Conservation (phyloP, 371 early-diverging fungal genomes). For the Mortierella sp. region DNA sequence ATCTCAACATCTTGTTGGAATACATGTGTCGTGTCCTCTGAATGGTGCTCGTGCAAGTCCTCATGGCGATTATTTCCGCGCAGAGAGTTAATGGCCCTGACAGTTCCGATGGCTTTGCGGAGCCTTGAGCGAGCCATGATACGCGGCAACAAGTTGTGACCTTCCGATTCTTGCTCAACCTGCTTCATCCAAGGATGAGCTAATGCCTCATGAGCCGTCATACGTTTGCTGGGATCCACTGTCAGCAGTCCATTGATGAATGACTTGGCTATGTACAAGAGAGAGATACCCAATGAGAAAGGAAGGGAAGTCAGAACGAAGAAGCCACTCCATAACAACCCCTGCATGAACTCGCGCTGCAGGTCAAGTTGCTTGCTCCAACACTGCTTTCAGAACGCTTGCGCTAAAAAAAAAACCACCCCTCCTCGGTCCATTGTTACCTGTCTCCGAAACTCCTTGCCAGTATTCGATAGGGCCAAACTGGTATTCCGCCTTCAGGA, state of each 20-base stretch:
- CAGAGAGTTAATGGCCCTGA: conserved; percentile 52
- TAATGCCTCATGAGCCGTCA: conserved; percentile 81
- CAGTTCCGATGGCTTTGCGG: conserved; percentile 71
- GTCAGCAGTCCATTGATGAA: conserved; percentile 82
- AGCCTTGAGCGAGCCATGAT: conserved; percentile 85
- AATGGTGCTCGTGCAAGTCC: conserved; percentile 32
- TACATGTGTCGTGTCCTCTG: conserved; percentile 45
- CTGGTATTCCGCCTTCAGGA: conserved; percentile 77
- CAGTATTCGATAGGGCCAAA: conserved; percentile 85
- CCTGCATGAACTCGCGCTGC: background rate
- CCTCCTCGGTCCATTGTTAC: too few species aligned
- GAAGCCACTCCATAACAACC: too few species aligned
- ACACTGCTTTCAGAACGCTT: background rate
- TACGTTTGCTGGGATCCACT: conserved; percentile 76
- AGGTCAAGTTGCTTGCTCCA: background rate
- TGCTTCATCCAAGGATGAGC: conserved; percentile 76
- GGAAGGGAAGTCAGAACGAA: background rate
- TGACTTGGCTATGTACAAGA: conserved; percentile 73
- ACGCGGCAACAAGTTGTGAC: conserved; percentile 58
- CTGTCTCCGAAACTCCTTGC: conserved; percentile 59
- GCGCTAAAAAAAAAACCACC: background rate
- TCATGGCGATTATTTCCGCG: conserved; percentile 50
- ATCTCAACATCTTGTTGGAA: too few species aligned
- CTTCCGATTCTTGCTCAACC: conserved; percentile 8
- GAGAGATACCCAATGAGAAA: background rate